Evolutionary conservation across 2,329 filamentous ascomycete genomes (phyloP).

Genomic region (Pseudogymnoascus sp.): DNA sequence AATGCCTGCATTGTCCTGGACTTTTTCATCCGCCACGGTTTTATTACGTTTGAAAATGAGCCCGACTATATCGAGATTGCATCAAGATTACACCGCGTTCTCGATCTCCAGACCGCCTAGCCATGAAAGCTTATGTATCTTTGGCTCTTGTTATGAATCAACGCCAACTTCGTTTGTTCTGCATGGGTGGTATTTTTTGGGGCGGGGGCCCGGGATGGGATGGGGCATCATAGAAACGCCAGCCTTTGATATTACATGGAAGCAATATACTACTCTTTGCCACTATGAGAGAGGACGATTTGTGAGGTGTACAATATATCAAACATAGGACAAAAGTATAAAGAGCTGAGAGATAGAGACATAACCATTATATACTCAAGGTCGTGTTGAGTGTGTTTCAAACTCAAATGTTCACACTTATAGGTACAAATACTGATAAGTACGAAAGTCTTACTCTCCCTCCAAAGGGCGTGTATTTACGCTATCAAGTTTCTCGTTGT

Average conservation of each 20-base stretch:
- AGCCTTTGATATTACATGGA: background rate
- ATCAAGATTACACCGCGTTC: conserved; percentile 24
- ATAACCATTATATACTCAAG: background rate
- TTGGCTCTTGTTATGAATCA: too few species aligned
- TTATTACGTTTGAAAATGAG: conserved; percentile 26
- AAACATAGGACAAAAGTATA: too few species aligned
- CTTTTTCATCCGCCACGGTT: conserved; percentile 29
- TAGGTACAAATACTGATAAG: background rate
- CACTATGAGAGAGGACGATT: background rate
- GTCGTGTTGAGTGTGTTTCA: background rate
- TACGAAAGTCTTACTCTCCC: background rate
- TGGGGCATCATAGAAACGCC: too few species aligned
- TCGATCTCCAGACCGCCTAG: conserved; percentile 8
- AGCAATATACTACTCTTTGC: background rate
- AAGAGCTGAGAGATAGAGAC: background rate
- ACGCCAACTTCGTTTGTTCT: too few species aligned
- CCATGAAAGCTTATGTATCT: background rate
- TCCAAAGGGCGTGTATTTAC: background rate
- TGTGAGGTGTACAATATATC: too few species aligned
- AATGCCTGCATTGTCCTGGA: conserved; percentile 26
- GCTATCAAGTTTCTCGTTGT: too few species aligned
- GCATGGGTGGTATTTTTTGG: too few species aligned
- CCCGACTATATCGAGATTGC: conserved; percentile 25
- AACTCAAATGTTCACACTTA: background rate
- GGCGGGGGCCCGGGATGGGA: too few species aligned